A percentile compares a stretch with the other conserved stretches of the same genome.
Evolutionary conservation across 1,139 yeast species (phyloP).

Genomic region (Candida tropicalis): DNA sequence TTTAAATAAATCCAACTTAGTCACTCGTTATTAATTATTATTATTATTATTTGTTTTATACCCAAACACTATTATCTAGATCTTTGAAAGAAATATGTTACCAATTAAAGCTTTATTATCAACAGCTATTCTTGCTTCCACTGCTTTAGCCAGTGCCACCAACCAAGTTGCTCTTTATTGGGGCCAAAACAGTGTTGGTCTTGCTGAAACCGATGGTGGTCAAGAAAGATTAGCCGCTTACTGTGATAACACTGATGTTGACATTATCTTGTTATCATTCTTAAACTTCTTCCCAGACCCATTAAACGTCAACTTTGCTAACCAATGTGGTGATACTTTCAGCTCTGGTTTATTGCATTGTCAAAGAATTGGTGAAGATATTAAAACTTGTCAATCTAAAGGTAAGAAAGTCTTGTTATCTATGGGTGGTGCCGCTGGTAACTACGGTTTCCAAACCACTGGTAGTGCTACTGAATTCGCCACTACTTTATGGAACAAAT

Average conservation of each 20-base stretch:
- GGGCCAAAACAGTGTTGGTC: constrained; percentile 80
- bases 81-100: constrained; percentile 9
- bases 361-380: constrained; percentile 67
- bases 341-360: constrained; percentile 64
- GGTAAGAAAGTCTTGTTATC: constrained; percentile 84
- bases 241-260: constrained; percentile 70
- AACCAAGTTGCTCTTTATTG: constrained; percentile 76
- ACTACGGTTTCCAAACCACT: constrained; percentile 70
- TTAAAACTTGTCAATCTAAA: constrained; percentile 70
- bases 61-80: too few relatives aligned
- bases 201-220: constrained; percentile 19
- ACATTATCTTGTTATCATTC: constrained; percentile 73
- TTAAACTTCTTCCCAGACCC: constrained; percentile 58
- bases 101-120: constrained; percentile 15
- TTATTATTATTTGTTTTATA: background rate
- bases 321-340: constrained; percentile 59
- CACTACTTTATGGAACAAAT: constrained; percentile 73
- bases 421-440: constrained; percentile 84
- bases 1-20: background rate
- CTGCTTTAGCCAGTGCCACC: constrained; percentile 43
- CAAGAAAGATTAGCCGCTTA: constrained; percentile 67
- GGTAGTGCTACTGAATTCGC: constrained; percentile 69
- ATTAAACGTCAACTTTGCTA: constrained; percentile 63
- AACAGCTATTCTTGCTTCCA: constrained; percentile 14
- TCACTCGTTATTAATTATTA: background rate